These are phyloP conservation scores for Asterophora parasitica DNA, from an alignment of 768 basidiomycete genomes.

Conservation along the genomic window DNA sequence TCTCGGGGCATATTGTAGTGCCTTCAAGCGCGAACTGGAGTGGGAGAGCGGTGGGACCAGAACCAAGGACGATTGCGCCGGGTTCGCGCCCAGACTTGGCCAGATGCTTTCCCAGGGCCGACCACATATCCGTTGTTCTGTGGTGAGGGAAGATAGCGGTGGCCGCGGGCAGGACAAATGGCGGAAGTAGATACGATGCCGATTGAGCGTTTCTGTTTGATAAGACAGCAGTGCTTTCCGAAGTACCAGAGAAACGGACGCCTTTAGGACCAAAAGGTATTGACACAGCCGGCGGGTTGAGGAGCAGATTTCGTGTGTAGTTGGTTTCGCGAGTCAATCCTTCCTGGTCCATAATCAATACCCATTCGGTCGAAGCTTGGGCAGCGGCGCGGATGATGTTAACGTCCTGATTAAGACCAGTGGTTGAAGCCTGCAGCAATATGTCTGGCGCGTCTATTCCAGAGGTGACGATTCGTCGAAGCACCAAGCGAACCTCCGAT, in stretches of 20 bases:
- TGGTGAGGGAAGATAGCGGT: slow-evolving; percentile 16
- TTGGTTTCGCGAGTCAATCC: slow-evolving; percentile 34
- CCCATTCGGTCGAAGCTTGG: slow-evolving; percentile 41
- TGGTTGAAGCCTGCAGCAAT: slow-evolving; percentile 30
- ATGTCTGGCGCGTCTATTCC: slow-evolving; percentile 37
- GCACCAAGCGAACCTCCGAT: slow-evolving; percentile 26
- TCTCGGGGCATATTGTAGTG: not conserved
- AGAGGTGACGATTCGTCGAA: slow-evolving; percentile 30
- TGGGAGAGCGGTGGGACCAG: not conserved
- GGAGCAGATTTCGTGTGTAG: slow-evolving; percentile 32
- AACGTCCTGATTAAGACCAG: slow-evolving; percentile 15
- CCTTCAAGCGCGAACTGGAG: slow-evolving; percentile 5
- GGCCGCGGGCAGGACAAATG: slow-evolving; percentile 46
- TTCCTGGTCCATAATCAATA: slow-evolving; percentile 46
- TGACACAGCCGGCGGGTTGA: slow-evolving; percentile 32
- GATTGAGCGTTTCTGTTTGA: slow-evolving; percentile 25
- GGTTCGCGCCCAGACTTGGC: slow-evolving; percentile 22
- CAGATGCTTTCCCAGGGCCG: slow-evolving; percentile 22
- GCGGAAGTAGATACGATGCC: slow-evolving; percentile 54
- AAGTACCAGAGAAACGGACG: slow-evolving; percentile 19
- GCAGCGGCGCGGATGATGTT: slow-evolving; percentile 33
- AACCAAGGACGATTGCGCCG: slow-evolving; percentile 34
- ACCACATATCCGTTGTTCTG: slow-evolving; percentile 24
- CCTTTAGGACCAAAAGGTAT: slow-evolving; percentile 42
- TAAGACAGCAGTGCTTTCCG: slow-evolving; percentile 26